Evolutionary conservation across 2,329 filamentous ascomycete genomes (phyloP), one percentile per base, ranked within the genome.

Genomic region (Corniculantispora saksenae): DNA sequence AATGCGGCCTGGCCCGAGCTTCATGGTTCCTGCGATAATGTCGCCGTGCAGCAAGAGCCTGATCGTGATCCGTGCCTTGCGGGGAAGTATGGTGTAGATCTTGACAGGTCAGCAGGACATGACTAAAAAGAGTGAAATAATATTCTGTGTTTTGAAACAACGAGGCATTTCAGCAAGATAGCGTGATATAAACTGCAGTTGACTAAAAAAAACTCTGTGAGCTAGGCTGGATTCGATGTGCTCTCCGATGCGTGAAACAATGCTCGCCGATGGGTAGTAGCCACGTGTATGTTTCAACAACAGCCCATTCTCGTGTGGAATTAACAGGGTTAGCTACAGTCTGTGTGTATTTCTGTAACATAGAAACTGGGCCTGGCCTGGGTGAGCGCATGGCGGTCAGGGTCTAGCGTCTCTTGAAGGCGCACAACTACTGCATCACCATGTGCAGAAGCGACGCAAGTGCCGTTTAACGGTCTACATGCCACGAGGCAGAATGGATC

Each of bases 61-160:
- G 40, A 12, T 32, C 35, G 55, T 32, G 60, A 62, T 55, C 60
- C 38, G 60, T 55, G 60, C 60, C 60, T 35, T 62, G 60, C 38
- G 51, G 51, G 59, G 60, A 47, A 55, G 38, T 29, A n/a, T n/a
- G 23, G 55, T 35, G 38, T 9, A 43, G 38, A 58, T 58, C 38
- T 58, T 48, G 43, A 21, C 56, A 48, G 21, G 23, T 45, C 43
- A n/a, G 25, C 53, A 40, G 15, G 23, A 7, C 12, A 55, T 51
- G 23, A 40, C 21, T 32, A 32, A 19, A 43, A 43, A 19, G 38
- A 43, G 38, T 4, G 17, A 43, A 13, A 4, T 19, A 19, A 43
- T 43, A 43, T 48, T 48, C 12, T 21, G 10, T 48, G 8, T 48
- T 25, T 48, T 48, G 45, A 48, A 48, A 48, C 45, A 13, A 43